Evolutionary conservation across 2,329 filamentous ascomycete species (phyloP), one percentile per base, ranked within the genome.

Genomic region (Monosporascus sp.): DNA sequence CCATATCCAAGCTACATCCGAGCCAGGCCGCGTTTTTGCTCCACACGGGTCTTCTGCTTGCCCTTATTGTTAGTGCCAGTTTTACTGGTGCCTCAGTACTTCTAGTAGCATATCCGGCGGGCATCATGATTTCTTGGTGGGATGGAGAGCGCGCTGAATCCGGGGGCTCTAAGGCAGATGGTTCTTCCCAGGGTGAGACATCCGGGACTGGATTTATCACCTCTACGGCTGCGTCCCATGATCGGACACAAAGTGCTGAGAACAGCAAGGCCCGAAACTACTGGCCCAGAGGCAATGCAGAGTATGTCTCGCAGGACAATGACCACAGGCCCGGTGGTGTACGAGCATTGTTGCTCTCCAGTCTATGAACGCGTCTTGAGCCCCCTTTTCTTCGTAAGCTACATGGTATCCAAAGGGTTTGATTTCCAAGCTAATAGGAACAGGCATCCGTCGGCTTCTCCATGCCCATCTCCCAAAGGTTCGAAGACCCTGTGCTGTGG

Each of bases 381-480:
- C 49, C 87, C 88, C 0, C 78, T 90, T 53, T 91, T 92, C 70
- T 92, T 92, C 62, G 87, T 82, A 63, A 68, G 79, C 68, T 18
- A 9, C 17, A 18, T 37, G 7, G n/a, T 48, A n/a, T 31, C 36
- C 6, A 15, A 11, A 31, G 27, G 9, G 9, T 31, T 31, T 11
- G 27, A 9, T 5, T 31, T 31, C 27, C 25, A 35, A 14, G 31
- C 57, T 62, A 7, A 62, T 37, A 22, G 2, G 1, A 1, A 2
- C 0, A 77, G 75, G 75, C 79, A 1, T 82, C 79, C 0, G 87
- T 93, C 37, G 89, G 89, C 0, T 92, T 93, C 64, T 86, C 88
- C 0, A 88, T 94, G 1, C 89, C 89, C 0, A 86, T 93, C 31
- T 81, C 79, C 0, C 71, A 81, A 6, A 83, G 94, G 76, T 93